Conservation (phyloP, 768 basidiomycete genomes). For the Zangia roseola region DNA sequence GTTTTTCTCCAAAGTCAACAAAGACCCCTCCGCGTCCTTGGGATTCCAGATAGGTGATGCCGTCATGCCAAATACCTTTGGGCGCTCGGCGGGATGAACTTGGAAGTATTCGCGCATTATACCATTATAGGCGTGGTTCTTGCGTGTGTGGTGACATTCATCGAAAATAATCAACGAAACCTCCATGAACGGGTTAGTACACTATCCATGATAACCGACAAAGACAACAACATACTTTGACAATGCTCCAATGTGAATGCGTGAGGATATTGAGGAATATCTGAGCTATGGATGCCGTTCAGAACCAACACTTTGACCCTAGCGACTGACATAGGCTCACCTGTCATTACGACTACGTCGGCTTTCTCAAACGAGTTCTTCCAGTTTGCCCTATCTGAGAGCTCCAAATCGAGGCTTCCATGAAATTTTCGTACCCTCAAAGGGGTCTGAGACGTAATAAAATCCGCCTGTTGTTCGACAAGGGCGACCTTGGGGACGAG, state of each 20-base stretch:
- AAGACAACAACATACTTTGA: conserved; percentile 39
- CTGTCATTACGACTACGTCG: conserved; percentile 86
- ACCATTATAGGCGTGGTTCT: conserved; percentile 56
- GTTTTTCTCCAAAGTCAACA: conserved; percentile 64
- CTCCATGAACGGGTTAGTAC: conserved; percentile 27
- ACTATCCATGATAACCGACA: neutral
- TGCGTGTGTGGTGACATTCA: conserved; percentile 56
- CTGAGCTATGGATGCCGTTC: conserved; percentile 51
- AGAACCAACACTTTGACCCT: conserved; percentile 1
- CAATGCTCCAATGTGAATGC: conserved; percentile 79
- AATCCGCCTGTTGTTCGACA: conserved; percentile 78
- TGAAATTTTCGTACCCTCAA: conserved; percentile 67
- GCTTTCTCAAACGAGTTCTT: conserved; percentile 53
- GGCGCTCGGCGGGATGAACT: conserved; percentile 43
- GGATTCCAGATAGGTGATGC: conserved; percentile 87
- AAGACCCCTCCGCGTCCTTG: conserved; percentile 61
- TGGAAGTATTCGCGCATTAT: conserved; percentile 60
- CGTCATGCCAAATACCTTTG: conserved; percentile 92
- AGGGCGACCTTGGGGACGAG: conserved; percentile 84
- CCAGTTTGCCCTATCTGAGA: conserved; percentile 69
- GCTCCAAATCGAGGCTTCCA: conserved; percentile 69
- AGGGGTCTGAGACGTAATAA: conserved; percentile 61
- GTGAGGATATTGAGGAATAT: conserved; percentile 78
- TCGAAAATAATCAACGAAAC: conserved; percentile 58
- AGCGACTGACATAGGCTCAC: conserved; percentile 37